Evolutionary conservation across 2,329 filamentous ascomycete genomes (phyloP).

Genomic region (Penicillium olsonii): DNA sequence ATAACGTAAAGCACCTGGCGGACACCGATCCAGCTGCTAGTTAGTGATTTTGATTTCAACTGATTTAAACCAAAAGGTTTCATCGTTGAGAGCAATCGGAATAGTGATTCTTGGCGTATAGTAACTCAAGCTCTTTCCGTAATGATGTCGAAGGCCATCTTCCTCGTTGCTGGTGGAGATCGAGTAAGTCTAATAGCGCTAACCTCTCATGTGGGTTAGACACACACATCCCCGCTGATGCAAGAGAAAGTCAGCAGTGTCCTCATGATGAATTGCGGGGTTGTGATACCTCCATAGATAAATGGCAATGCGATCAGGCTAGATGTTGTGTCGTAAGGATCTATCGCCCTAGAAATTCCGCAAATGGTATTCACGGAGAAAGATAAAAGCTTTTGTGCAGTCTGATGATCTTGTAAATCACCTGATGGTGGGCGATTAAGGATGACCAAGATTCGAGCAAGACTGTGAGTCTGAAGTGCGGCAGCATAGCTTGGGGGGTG

Average conservation of each 20-base stretch:
- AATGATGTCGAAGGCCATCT: conserved; percentile 26
- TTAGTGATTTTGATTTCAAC: no score
- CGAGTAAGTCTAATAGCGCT: conserved; percentile 24
- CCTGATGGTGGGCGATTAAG: conserved; percentile 54
- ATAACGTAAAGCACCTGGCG: no score
- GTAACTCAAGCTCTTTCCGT: conserved; percentile 25
- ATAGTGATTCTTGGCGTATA: conserved; percentile 27
- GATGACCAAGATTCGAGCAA: conserved; percentile 54
- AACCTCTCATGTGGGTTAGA: conserved; percentile 25
- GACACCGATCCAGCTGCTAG: no score
- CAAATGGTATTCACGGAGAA: conserved; percentile 28
- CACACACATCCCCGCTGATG: conserved; percentile 27
- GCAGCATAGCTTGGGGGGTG: conserved; percentile 50
- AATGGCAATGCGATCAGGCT: conserved; percentile 27
- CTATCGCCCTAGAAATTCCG: conserved; percentile 26
- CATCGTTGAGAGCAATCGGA: conserved; percentile 15
- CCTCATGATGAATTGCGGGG: not conserved
- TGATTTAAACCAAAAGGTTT: no score
- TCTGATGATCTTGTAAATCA: conserved; percentile 49
- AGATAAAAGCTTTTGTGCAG: conserved; percentile 23
- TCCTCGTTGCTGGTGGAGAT: conserved; percentile 21
- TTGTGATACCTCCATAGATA: conserved; percentile 27
- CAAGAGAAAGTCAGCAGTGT: not conserved
- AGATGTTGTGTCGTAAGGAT: conserved; percentile 21
- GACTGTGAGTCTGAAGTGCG: conserved; percentile 54